Evolutionary conservation across 2,329 filamentous ascomycete genomes (phyloP).

Genomic region (Diaporthe capsici): DNA sequence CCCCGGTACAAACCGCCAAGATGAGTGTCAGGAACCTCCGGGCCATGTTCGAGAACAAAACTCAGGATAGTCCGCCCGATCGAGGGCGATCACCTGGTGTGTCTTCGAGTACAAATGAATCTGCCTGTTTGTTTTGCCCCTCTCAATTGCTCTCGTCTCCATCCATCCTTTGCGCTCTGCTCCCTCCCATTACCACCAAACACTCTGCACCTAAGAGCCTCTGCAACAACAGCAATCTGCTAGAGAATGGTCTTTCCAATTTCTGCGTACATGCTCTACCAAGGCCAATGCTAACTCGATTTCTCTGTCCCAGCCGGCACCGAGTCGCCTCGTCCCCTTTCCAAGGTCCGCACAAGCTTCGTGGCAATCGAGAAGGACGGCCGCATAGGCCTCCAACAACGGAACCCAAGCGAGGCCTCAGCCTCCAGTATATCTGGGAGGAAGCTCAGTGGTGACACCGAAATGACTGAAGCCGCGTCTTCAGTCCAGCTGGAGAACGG

Average conservation of each 20-base stretch:
- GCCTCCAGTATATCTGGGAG: constrained; percentile 57
- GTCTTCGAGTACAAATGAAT: constrained; percentile 58
- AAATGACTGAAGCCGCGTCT: constrained; percentile 55
- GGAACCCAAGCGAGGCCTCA: constrained; percentile 61
- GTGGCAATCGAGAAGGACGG: constrained; percentile 79
- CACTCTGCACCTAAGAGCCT: neutral
- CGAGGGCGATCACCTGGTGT: constrained; percentile 77
- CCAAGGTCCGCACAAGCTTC: constrained; percentile 82
- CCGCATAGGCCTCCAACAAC: constrained; percentile 64
- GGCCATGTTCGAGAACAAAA: constrained; percentile 85
- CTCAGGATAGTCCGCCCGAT: constrained; percentile 74
- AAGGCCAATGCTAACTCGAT: constrained; percentile 27
- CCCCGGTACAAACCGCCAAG: constrained; percentile 52
- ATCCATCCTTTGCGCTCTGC: neutral
- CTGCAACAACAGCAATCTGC: neutral
- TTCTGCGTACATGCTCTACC: neutral
- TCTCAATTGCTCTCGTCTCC: constrained; percentile 21
- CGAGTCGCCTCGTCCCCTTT: constrained; percentile 75
- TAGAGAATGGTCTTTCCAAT: neutral
- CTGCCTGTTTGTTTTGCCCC: constrained; percentile 37
- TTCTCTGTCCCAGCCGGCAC: constrained; percentile 48
- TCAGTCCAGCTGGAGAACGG: constrained; percentile 56
- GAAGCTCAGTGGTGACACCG: constrained; percentile 56
- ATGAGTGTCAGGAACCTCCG: constrained; percentile 82
- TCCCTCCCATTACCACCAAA: neutral